These are phyloP conservation scores for Monosporascus ibericus DNA, from an alignment of 2,329 filamentous ascomycete species.

Conservation along the genomic window DNA sequence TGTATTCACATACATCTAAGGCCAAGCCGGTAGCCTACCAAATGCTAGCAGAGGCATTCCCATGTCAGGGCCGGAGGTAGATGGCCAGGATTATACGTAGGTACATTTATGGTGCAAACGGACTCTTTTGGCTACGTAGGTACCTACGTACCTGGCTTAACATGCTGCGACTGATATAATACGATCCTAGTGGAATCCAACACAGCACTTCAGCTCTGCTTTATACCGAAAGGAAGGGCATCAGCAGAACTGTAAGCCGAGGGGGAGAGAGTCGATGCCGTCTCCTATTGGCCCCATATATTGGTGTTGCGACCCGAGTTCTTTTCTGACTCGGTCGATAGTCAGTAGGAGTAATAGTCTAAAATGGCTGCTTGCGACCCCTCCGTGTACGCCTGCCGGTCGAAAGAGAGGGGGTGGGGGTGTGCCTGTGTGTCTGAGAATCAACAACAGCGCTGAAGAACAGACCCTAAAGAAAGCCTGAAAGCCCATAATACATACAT, in stretches of 20 bases:
- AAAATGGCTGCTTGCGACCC: too few relatives aligned
- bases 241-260: too few relatives aligned
- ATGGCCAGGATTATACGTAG: neutral
- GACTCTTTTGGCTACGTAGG: too few relatives aligned
- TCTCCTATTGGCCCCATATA: too few relatives aligned
- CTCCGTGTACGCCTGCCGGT: too few relatives aligned
- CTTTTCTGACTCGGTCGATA: conserved; percentile 26
- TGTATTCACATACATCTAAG: too few relatives aligned
- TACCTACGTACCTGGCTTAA: neutral
- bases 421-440: too few relatives aligned
- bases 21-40: neutral
- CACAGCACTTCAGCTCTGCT: too few relatives aligned
- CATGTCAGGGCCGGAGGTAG: neutral
- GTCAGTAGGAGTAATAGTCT: conserved; percentile 15
- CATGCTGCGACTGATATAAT: conserved; percentile 7
- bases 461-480: neutral
- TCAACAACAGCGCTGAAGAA: neutral
- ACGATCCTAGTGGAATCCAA: neutral
- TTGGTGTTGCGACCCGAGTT: conserved; percentile 10
- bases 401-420: conserved; percentile 6
- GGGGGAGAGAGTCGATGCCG: too few relatives aligned
- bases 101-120: neutral
- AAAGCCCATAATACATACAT: too few relatives aligned
- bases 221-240: too few relatives aligned
- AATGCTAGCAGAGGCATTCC: neutral